phyloP scores from a whole-genome alignment of 2,329 filamentous ascomycete genomes.

The Colletotrichum horii region DNA sequence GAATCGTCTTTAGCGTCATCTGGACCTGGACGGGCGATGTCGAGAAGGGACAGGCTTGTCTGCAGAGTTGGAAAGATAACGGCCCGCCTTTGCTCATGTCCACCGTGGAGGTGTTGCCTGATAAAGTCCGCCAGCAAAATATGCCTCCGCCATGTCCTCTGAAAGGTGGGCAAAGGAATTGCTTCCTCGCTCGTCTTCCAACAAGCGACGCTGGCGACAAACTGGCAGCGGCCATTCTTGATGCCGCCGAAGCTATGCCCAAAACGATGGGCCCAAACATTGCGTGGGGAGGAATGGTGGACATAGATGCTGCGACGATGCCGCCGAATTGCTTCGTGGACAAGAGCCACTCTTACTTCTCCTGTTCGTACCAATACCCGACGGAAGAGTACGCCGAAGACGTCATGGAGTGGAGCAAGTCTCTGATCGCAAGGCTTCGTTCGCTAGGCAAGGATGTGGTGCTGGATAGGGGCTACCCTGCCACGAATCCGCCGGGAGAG shows the following conservation, averaged over 20 bases:
- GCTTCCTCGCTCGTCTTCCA: background rate
- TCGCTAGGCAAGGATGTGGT: background rate
- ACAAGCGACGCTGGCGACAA: background rate
- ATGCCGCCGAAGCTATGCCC: background rate
- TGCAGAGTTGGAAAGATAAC: background rate
- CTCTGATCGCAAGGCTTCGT: background rate
- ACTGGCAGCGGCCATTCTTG: background rate
- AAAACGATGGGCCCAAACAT: background rate
- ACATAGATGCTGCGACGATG: background rate
- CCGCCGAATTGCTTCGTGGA: background rate
- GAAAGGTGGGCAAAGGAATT: background rate
- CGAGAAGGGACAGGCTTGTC: background rate
- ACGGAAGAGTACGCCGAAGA: background rate
- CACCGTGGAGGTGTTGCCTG: background rate
- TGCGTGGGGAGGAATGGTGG: background rate
- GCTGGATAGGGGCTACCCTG: background rate
- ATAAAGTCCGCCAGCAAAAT: background rate
- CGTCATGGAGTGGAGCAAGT: background rate
- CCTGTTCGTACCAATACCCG: background rate
- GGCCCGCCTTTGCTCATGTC: background rate
- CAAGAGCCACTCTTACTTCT: background rate
- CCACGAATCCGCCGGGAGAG: background rate
- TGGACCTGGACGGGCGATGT: background rate
- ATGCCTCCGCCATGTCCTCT: background rate
- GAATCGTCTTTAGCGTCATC: background rate